Evolutionary conservation across 768 basidiomycete genomes (phyloP).

Genomic region (Tricholoma saponaceum): DNA sequence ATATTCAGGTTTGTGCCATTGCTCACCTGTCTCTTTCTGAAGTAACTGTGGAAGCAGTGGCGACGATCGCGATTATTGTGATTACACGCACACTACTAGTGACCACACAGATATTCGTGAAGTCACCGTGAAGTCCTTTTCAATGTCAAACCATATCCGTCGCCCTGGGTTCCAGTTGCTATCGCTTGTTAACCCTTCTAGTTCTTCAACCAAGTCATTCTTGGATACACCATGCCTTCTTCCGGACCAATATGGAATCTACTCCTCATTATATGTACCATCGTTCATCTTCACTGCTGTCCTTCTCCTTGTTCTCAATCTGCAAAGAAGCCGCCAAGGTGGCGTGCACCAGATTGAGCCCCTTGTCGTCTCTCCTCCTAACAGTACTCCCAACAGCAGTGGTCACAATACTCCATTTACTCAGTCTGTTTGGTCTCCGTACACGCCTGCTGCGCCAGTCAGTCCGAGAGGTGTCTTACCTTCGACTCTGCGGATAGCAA

Average conservation of each 20-base stretch:
- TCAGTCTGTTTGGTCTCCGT: conserved; percentile 40
- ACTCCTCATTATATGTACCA: conserved; percentile 61
- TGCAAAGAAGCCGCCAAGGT: conserved; percentile 36
- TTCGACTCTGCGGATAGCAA: conserved; percentile 36
- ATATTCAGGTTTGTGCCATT: conserved; percentile 61
- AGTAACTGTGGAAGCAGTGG: conserved; percentile 41
- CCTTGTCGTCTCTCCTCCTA: conserved; percentile 26
- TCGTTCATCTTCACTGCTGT: conserved; percentile 37
- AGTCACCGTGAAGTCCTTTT: conserved; percentile 87
- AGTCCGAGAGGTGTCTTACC: conserved; percentile 40
- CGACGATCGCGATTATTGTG: conserved; percentile 92
- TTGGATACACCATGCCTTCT: conserved; percentile 71
- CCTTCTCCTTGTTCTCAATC: conserved; percentile 43
- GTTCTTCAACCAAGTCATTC: conserved; percentile 30
- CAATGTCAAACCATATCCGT: conserved; percentile 65
- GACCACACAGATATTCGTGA: conserved; percentile 48
- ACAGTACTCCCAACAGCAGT: conserved; percentile 22
- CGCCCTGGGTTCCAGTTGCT: conserved; percentile 85
- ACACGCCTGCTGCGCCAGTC: conserved; percentile 26
- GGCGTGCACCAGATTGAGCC: conserved; percentile 22
- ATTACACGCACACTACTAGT: conserved; percentile 49
- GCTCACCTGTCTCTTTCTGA: neutral
- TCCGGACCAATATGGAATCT: conserved; percentile 66
- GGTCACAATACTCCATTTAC: conserved; percentile 19
- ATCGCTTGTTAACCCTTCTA: conserved; percentile 43